These are phyloP conservation scores for Xylariomycetidae sp. DNA, from an alignment of 2,329 filamentous ascomycete species.

Conservation along the genomic window DNA sequence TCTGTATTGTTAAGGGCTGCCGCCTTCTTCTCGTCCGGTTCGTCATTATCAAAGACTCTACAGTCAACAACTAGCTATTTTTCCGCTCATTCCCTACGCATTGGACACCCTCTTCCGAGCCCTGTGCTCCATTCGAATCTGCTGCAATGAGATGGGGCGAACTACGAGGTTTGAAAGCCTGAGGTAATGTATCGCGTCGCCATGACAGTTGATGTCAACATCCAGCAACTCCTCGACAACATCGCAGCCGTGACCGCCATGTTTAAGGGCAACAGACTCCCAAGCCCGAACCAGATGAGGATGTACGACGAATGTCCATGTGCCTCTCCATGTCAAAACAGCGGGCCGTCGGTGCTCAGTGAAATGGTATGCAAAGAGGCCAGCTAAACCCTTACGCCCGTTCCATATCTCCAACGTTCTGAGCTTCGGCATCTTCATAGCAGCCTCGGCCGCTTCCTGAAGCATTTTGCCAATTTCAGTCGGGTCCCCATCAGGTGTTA, in stretches of 20 bases:
- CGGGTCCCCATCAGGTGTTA: slow-evolving; percentile 16
- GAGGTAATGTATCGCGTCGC: slow-evolving; percentile 26
- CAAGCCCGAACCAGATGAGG: slow-evolving; percentile 20
- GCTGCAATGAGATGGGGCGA: slow-evolving; percentile 29
- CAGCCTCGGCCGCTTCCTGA: slow-evolving; percentile 19
- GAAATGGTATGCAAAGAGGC: slow-evolving; percentile 25
- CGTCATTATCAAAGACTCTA: no score
- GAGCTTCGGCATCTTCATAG: slow-evolving; percentile 27
- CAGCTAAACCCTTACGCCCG: slow-evolving; percentile 25
- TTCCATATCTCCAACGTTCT: slow-evolving; percentile 32
- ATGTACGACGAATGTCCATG: slow-evolving; percentile 23
- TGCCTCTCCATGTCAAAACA: slow-evolving; percentile 23
- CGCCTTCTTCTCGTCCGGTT: no score
- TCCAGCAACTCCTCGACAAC: slow-evolving; percentile 18
- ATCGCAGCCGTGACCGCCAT: slow-evolving; percentile 12
- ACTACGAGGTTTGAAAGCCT: slow-evolving; percentile 24
- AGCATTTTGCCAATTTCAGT: slow-evolving; percentile 19
- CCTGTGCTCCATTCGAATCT: slow-evolving; percentile 26
- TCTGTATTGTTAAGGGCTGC: no score
- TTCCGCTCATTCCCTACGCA: no score
- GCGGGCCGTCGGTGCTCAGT: slow-evolving; percentile 7
- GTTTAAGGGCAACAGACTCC: slow-evolving; percentile 20
- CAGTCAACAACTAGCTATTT: no score
- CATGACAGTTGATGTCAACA: slow-evolving; percentile 27
- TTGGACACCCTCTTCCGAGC: slow-evolving; percentile 17